phyloP scores from a whole-genome alignment of 225 moss, liverwort and hornwort species.

The Takakia lepidozioides region DNA sequence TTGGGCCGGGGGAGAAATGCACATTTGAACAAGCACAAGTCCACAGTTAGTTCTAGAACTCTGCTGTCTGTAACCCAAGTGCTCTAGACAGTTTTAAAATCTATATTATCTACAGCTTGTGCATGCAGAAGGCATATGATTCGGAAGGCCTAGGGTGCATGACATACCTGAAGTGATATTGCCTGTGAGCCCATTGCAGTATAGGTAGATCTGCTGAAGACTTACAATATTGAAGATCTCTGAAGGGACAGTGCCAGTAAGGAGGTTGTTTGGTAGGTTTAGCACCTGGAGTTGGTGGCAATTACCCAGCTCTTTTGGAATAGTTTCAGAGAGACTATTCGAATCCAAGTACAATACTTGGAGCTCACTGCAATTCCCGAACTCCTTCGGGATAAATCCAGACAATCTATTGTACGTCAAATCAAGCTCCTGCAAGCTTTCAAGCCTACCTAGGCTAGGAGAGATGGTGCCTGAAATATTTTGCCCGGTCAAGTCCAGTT shows the following conservation, averaged over 20 bases:
- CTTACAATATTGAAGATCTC: conserved; percentile 30
- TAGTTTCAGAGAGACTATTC: conserved; percentile 19
- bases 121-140: too few species aligned
- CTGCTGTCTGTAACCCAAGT: too few species aligned
- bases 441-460: conserved; percentile 22
- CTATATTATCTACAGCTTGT: too few species aligned
- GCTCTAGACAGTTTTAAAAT: too few species aligned
- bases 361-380: conserved; percentile 29
- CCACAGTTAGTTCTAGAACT: too few species aligned
- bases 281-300: conserved; percentile 32
- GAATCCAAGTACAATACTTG: conserved; percentile 22
- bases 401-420: conserved; percentile 27
- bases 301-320: conserved; percentile 25
- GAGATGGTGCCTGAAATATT: conserved; percentile 22
- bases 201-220: conserved; percentile 27
- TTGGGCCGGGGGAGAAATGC: too few species aligned
- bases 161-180: conserved; percentile 1
- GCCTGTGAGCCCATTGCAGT: conserved; percentile 32
- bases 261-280: conserved; percentile 26
- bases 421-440: conserved; percentile 28
- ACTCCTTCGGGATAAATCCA: conserved; percentile 12
- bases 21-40: too few species aligned
- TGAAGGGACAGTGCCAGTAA: conserved; percentile 18
- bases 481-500: neutral
- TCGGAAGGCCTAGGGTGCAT: too few species aligned